Base-by-base conservation (phyloP, 1,284 basidiomycete genomes). In the Austroboletus novae-zelandiae region DNA sequence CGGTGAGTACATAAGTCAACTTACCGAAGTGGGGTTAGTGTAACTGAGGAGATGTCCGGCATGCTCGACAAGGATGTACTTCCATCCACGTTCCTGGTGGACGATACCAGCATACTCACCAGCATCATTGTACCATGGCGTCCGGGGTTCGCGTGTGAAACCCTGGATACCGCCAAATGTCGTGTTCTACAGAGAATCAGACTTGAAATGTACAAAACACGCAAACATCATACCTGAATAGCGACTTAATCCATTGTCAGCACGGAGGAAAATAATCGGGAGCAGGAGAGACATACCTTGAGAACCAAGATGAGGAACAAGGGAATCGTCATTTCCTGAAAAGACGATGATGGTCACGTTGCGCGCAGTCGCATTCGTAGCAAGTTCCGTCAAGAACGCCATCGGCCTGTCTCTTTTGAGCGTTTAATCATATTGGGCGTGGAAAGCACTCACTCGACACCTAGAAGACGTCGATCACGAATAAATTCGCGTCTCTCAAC, bases 81-180 rank as follows among this genome's bases (percentile, higher is more conserved):
- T 81, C 77, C 83, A 83, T 41, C 77, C 78, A 36, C 85, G 76
- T 63, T 89, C 86, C 61, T 87, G 85, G 59, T 86, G 84, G 13
- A 86, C 75, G 15, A 86, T 81, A 0, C 86, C 86, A 2, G 79
- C 84, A 51, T 81, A 75, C 41, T 78, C 70, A 17, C 79, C 78
- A 1, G 61, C 59, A 43, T 84, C 82, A 50, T 82, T 79, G 49
- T 67, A 72, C 81, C 83, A 85, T 0, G 80, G 78, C 1, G 86
- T 88, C 0, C 79, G 74, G 2, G 86, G 86, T 48, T 75, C 77
- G 31, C 78, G 73, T 0, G 84, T 79, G 61, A 88, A 89, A 3
- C 86, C 86, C 65, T 83, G 84, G 37, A 81, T 81, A n/a, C 83
- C 84, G 27, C 85, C 84, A 59, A 88, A 89, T 0, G 85, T 86